These are phyloP conservation scores for Thecaphora thlaspeos DNA, from an alignment of 1,284 basidiomycete species.

Conservation along the genomic window DNA sequence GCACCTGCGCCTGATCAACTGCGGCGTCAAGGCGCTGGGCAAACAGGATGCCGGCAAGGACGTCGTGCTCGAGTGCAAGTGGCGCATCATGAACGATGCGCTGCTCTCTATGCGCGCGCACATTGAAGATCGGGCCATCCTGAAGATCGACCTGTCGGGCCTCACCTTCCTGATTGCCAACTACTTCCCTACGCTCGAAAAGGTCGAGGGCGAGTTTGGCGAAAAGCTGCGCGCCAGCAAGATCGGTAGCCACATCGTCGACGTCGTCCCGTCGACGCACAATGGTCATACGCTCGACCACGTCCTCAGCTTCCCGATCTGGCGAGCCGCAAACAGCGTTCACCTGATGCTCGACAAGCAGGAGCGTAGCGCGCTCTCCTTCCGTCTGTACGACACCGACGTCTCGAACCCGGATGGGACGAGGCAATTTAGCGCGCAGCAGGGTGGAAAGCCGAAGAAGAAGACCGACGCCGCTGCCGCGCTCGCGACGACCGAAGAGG, in stretches of 20 bases:
- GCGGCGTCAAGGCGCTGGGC: slow-evolving; percentile 77
- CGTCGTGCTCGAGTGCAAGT: slow-evolving; percentile 62
- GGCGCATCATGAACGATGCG: slow-evolving; percentile 79
- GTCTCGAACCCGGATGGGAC: slow-evolving; percentile 45
- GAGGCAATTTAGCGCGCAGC: slow-evolving; percentile 43
- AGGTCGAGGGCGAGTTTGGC: slow-evolving; percentile 39
- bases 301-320: slow-evolving; percentile 47
- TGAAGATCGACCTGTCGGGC: slow-evolving; percentile 66
- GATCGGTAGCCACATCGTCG: slow-evolving; percentile 51
- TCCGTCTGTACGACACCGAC: slow-evolving; percentile 51
- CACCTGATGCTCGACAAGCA: slow-evolving; percentile 58
- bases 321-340: slow-evolving; percentile 51
- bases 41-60: slow-evolving; percentile 63
- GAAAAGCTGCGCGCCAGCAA: slow-evolving; percentile 30
- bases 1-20: slow-evolving; percentile 80
- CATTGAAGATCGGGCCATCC: slow-evolving; percentile 67
- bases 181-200: slow-evolving; percentile 48
- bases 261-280: slow-evolving; percentile 43
- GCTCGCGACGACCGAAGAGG: slow-evolving; percentile 14
- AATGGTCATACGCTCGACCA: slow-evolving; percentile 38
- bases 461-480: neutral
- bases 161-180: slow-evolving; percentile 65
- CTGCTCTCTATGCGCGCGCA: slow-evolving; percentile 78
- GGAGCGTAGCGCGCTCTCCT: slow-evolving; percentile 54
- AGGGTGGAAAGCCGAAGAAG: slow-evolving; percentile 18